Base-by-base conservation (phyloP, 1,139 yeast genomes). In the Saccharomyces hybrid region DNA sequence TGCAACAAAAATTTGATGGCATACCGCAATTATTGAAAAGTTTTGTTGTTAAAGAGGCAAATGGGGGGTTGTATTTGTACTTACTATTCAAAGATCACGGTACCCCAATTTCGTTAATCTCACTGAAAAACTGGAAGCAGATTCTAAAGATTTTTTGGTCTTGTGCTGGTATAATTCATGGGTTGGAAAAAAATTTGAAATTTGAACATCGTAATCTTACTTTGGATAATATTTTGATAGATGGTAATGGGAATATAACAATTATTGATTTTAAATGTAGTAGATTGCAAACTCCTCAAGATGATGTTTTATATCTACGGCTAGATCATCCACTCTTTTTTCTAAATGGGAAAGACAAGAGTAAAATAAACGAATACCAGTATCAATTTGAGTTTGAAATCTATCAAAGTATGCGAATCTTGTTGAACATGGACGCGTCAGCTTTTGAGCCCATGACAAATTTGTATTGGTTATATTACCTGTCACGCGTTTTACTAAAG, bases 181-280 rank as follows among this genome's bases (percentile, higher is more conserved):
- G 67, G 6, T 84, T 81, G 1, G 89, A 84, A 65, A 67, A 70
- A 19, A 65, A 69, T 49, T 70, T 72, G 57, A 74, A 77, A 58
- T 84, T 84, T 68, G 90, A 84, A 67, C 90, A 84, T 63, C 74
- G 90, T 31, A 86, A 84, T 65, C 69, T 84, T 57, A 84, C 82
- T 59, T 75, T 84, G 77, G 83, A 83, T n/a, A 84, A 84, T 62
- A 71, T 84, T 52, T 70, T 78, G 8, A 55, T 69, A 16, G 71
- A 68, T 53, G 61, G 69, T 14, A 67, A 69, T 7, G 60, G 74
- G 11, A 67, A 68, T 51, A 81, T 82, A 11, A 78, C 81, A 7
- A 62, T 84, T n/a, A 78, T 83, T 55, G 86, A 82, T 62, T 80
- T 78, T 59, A 79, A 84, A 2, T 70, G 81, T 23, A 75, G 84